Base-by-base conservation (phyloP, 495 filamentous ascomycete genomes). In the Penicillium manginii region DNA sequence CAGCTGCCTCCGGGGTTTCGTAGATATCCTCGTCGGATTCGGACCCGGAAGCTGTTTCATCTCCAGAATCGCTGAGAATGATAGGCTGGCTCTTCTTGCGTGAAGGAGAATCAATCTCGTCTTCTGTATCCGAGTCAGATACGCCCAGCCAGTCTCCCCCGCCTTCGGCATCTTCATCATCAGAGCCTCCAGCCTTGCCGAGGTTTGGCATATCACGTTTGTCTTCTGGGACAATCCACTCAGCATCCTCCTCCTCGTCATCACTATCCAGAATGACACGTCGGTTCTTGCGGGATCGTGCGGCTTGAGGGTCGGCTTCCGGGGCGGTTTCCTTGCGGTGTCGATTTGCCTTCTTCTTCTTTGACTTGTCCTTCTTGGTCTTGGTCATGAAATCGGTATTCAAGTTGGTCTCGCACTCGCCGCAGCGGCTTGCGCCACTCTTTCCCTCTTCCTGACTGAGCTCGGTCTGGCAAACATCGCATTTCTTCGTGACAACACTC, bases 151-250 rank as follows among this genome's bases (percentile, higher is more conserved):
- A 89, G 52, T 93, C 88, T 17, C 91, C 92, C 19, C 88, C 90
- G 26, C 91, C 91, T 63, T 97, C 92, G 17, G 88, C 79, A 74
- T 96, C 80, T 65, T 96, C 92, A 62, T 96, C 92, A 42, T 93
- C 91, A 6, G 81, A 83, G 12, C 89, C 92, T 17, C 91, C 92
- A 37, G 89, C 89, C 68, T 87, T 89, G 29, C 90, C 92, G 50
- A 94, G 81, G 39, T 78, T 77, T 3, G 82, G 53, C 2, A 78
- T 60, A 3, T 77, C 75, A 52, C 81, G 84, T 61, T 93, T 75
- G 17, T 80, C 71, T 45, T 87, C 83, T 0, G 85, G 80, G 4
- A 91, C 89, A 26, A 96, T 70, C 92, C 91, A 96, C 32, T 88
- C 84, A 42, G 83, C 88, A 19, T 85, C 87, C 8, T 82, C 26